These are phyloP conservation scores for Nemophila menziesii DNA, from an alignment of 257 asterid genomes.

Conservation along the genomic window DNA sequence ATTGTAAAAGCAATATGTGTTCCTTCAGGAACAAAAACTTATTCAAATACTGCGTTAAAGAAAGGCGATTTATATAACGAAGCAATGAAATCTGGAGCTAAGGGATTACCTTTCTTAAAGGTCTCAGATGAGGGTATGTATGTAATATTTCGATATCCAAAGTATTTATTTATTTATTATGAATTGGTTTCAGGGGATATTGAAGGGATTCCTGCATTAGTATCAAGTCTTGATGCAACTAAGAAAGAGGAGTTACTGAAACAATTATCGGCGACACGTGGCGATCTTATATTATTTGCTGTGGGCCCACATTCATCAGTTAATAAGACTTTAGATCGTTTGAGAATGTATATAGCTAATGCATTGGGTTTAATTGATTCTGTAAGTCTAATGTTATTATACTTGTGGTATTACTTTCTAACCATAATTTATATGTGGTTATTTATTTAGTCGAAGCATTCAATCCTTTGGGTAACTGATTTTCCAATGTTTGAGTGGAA, in stretches of 20 bases:
- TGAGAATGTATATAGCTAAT: conserved; percentile 59
- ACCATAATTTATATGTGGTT: conserved; percentile 11
- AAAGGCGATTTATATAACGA: conserved; percentile 79
- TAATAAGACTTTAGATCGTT: conserved; percentile 64
- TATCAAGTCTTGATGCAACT: conserved; percentile 45
- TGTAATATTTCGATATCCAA: background rate
- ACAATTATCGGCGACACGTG: conserved; percentile 48
- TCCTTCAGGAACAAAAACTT: conserved; percentile 67
- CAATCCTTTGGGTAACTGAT: conserved; percentile 95
- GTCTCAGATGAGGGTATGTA: conserved; percentile 54
- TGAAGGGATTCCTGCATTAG: conserved; percentile 84
- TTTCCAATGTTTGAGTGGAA: conserved; percentile 99
- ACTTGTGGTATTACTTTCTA: conserved; percentile 6
- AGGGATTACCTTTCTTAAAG: conserved; percentile 90
- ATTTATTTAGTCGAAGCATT: conserved; percentile 57
- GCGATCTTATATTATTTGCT: conserved; percentile 89
- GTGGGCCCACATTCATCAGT: conserved; percentile 66
- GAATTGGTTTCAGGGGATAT: conserved; percentile 42
- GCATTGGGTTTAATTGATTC: conserved; percentile 71
- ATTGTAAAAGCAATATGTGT: conserved; percentile 61
- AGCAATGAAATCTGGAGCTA: conserved; percentile 87
- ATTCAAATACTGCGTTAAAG: conserved; percentile 82
- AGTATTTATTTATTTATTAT: conserved; percentile 4
- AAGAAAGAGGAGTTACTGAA: conserved; percentile 43
- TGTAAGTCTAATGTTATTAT: conserved; percentile 33